Percentiles rank a stretch among this genome's conserved stretches.
Evolutionary conservation across 2,329 filamentous ascomycete genomes (phyloP).

Genomic region (Exophiala sideris): DNA sequence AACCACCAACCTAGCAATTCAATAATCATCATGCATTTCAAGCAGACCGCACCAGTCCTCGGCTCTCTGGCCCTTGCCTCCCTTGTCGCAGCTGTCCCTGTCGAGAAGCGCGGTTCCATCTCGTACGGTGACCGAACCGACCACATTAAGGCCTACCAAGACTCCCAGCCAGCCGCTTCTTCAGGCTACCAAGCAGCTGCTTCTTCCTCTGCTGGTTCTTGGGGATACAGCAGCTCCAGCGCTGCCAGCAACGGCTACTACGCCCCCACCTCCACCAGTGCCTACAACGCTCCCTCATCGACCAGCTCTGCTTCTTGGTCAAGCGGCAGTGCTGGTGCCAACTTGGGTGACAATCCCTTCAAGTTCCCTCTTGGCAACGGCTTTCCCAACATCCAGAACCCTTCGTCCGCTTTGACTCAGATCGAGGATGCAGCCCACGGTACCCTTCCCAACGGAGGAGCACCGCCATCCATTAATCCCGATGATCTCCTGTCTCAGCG

Average conservation of each 20-base stretch:
- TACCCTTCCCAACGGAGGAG: conserved; percentile 57
- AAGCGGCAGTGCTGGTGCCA: not conserved
- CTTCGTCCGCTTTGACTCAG: conserved; percentile 45
- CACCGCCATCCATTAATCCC: conserved; percentile 52
- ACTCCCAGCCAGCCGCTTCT: not conserved
- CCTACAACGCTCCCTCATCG: not conserved
- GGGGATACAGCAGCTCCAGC: too few relatives aligned
- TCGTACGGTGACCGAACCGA: conserved; percentile 7
- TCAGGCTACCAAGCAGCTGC: not conserved
- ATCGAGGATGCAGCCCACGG: conserved; percentile 60
- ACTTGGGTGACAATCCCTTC: conserved; percentile 16
- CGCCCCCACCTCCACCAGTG: not conserved
- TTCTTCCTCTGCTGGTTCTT: not conserved
- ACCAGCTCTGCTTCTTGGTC: not conserved
- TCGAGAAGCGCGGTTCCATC: conserved; percentile 17
- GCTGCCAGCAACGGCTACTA: conserved; percentile 11
- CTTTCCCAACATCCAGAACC: conserved; percentile 56
- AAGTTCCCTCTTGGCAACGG: conserved; percentile 41
- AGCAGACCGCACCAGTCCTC: conserved; percentile 8
- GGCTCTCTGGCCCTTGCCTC: conserved; percentile 21
- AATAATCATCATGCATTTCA: conserved; percentile 19
- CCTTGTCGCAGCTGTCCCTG: conserved; percentile 18
- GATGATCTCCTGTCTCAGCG: conserved; percentile 55
- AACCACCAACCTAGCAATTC: not conserved
- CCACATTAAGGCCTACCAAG: conserved; percentile 9